Evolutionary conservation across 768 basidiomycete genomes (phyloP).

Genomic region (Tulasnella sp.): DNA sequence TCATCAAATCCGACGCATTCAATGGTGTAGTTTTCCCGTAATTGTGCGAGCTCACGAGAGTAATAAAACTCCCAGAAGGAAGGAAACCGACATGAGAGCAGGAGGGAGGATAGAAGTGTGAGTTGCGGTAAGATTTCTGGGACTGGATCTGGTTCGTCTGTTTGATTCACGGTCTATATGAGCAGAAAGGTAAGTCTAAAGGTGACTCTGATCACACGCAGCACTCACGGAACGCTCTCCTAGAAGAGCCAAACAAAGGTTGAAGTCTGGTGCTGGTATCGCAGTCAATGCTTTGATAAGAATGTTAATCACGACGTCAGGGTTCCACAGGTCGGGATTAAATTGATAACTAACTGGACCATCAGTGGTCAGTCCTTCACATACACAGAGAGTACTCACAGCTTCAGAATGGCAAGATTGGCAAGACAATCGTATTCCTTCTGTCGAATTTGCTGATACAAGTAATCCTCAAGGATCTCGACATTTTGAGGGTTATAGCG

Average conservation of each 20-base stretch:
- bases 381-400: slow-evolving; percentile 36
- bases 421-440: slow-evolving; percentile 91
- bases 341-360: slow-evolving; percentile 68
- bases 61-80: slow-evolving; percentile 70
- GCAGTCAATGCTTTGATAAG: slow-evolving; percentile 83
- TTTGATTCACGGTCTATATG: neutral
- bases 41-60: slow-evolving; percentile 52
- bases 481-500: slow-evolving; percentile 96
- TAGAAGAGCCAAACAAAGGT: slow-evolving; percentile 84
- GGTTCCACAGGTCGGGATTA: slow-evolving; percentile 84
- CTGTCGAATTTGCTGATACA: slow-evolving; percentile 83
- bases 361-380: slow-evolving; percentile 2
- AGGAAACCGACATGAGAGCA: slow-evolving; percentile 77
- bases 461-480: slow-evolving; percentile 87
- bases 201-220: neutral
- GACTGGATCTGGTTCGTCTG: slow-evolving; percentile 61
- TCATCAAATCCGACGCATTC: slow-evolving; percentile 76
- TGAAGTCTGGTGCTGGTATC: slow-evolving; percentile 82
- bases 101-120: slow-evolving; percentile 50
- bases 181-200: neutral
- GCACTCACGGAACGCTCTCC: slow-evolving; percentile 43
- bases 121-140: slow-evolving; percentile 55
- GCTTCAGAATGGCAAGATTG: slow-evolving; percentile 86
- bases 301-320: slow-evolving; percentile 87
- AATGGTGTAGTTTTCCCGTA: slow-evolving; percentile 77